phyloP scores from a whole-genome alignment of 192 early-diverging fungal species.

The Entomortierella parvispora region DNA sequence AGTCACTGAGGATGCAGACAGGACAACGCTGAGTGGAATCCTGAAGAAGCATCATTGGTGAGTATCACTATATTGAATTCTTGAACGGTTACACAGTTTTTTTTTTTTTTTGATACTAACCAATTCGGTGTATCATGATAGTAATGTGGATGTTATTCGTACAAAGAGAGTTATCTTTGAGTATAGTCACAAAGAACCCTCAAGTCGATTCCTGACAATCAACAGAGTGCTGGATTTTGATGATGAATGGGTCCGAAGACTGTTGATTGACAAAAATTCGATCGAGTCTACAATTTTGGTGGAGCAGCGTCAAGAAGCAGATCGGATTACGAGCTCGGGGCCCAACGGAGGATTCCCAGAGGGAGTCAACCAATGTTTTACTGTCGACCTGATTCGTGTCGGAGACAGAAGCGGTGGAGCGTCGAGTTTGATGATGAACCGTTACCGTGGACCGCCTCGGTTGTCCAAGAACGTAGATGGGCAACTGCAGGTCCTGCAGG shows the following conservation, averaged over 20 bases:
- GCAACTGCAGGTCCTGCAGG: slow-evolving; percentile 55
- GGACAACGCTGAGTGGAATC: slow-evolving; percentile 61
- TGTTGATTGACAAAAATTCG: slow-evolving; percentile 71
- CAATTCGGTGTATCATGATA: slow-evolving; percentile 4
- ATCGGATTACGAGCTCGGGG: slow-evolving; percentile 46
- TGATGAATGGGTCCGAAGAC: slow-evolving; percentile 77
- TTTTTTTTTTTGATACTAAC: no score
- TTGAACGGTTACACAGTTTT: no score
- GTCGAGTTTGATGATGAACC: slow-evolving; percentile 43
- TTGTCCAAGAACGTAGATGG: slow-evolving; percentile 28
- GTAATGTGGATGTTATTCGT: slow-evolving; percentile 65
- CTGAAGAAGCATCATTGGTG: slow-evolving; percentile 61
- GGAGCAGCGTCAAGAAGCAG: slow-evolving; percentile 64
- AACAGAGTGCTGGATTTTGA: slow-evolving; percentile 67
- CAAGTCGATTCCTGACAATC: slow-evolving; percentile 65
- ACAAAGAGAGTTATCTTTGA: slow-evolving; percentile 74
- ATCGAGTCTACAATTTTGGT: slow-evolving; percentile 80
- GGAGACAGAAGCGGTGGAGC: slow-evolving; percentile 58
- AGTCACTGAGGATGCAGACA: slow-evolving; percentile 74
- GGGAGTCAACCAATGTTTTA: slow-evolving; percentile 72
- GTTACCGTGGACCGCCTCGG: slow-evolving; percentile 54
- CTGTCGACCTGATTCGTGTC: slow-evolving; percentile 68
- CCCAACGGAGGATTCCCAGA: slow-evolving; percentile 61
- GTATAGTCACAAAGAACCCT: slow-evolving; percentile 73
- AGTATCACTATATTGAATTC: no score